Evolutionary conservation across 441 rosid species (phyloP), one percentile per base, ranked within the genome.

Genomic region (Gossypium trilobum): DNA sequence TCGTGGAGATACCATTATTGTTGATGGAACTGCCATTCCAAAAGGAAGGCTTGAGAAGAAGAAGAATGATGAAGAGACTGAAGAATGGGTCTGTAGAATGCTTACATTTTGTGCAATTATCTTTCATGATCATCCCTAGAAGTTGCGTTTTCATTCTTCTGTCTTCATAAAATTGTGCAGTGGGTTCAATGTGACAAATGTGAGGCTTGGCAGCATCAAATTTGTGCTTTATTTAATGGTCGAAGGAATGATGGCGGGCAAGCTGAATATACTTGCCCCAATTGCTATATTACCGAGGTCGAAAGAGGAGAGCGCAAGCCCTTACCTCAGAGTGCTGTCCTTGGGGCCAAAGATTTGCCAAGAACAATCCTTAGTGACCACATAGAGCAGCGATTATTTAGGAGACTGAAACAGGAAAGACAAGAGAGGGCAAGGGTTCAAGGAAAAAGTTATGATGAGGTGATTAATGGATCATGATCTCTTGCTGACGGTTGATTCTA

Each of bases 111-210:
- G 70, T 67, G 59, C 57, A 50, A 36, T 11, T 23, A 8, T 76
- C 11, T 73, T 75, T 68, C 48, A 19, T 73, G 50, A 9, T 50
- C 14, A 63, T 78, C 62, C 51, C 39, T 25, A 63, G 67, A 51
- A 19, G 20, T 22, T 73, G 8, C 22, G 60, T 75, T 63, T 65
- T 66, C 52, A 27, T 58, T 61, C 51, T 68, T 80, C 67, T 72
- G n/a, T 44, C 17, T 67, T 78, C 75, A 44, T 80, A 14, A 55
- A 77, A 73, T 46, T 64, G 29, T 82, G 83, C 90, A 95, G 99
- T 95, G 99, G 99, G 99, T 95, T 81, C 99, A 95, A 78, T 95
- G 99, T 85, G 99, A 95, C 85, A 93, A 90, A 76, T 95, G 99
- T 82, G 99, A 95, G 81, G 96, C 97, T 29, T 95, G 99, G 99